Evolutionary conservation across 192 early-diverging fungal genomes (phyloP).

Genomic region (Podila verticillata): DNA sequence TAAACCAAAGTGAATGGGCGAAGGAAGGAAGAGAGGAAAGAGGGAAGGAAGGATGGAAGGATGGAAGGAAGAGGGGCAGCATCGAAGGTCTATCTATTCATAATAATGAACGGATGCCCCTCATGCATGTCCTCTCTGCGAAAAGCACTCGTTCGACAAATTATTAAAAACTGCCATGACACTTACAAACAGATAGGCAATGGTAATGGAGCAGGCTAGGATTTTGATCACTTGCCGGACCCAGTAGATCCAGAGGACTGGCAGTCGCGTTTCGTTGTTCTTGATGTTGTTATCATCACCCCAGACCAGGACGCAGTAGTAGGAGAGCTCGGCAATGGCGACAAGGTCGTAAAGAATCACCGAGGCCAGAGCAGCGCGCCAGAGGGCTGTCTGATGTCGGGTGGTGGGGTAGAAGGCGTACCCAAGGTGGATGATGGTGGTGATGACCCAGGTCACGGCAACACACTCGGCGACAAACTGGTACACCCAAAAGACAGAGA

Average conservation of each 20-base stretch:
- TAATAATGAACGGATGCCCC: too few relatives aligned
- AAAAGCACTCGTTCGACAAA: too few relatives aligned
- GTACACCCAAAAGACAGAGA: slow-evolving; percentile 33
- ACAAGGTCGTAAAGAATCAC: slow-evolving; percentile 42
- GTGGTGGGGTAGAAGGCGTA: slow-evolving; percentile 51
- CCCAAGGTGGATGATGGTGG: slow-evolving; percentile 48
- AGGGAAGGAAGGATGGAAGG: too few relatives aligned
- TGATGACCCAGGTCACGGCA: slow-evolving; percentile 39
- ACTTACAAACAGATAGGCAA: slow-evolving; percentile 52
- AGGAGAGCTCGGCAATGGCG: slow-evolving; percentile 31
- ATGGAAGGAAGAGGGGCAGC: too few relatives aligned
- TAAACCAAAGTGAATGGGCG: too few relatives aligned
- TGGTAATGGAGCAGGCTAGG: slow-evolving; percentile 33
- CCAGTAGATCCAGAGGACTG: slow-evolving; percentile 44
- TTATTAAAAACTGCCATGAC: too few relatives aligned
- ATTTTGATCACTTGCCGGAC: slow-evolving; percentile 35
- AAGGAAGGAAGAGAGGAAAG: background rate
- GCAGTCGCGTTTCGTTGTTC: background rate
- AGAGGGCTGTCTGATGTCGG: slow-evolving; percentile 42
- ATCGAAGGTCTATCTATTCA: background rate
- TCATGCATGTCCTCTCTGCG: too few relatives aligned
- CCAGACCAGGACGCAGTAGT: slow-evolving; percentile 43
- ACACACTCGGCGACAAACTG: slow-evolving; percentile 41
- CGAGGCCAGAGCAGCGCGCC: slow-evolving; percentile 41
- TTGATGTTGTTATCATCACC: background rate